Evolutionary conservation across 2,329 filamentous ascomycete genomes (phyloP), one percentile per base, ranked within the genome.

Genomic region (Rachicladosporium sp.): DNA sequence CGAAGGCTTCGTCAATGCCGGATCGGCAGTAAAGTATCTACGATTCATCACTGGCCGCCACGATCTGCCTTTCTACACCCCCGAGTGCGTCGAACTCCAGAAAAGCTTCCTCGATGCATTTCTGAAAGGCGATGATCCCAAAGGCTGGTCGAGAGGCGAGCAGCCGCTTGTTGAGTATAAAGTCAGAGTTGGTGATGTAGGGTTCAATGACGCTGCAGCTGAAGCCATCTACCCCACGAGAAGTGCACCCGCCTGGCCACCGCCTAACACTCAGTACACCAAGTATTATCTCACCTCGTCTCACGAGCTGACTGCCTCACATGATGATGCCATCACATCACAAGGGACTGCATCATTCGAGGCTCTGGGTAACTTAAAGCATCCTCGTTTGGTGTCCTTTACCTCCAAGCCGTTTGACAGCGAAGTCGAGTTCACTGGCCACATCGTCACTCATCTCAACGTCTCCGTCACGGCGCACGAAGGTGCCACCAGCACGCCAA

Each of bases 31-130:
- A 44, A 84, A 84, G 55, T 85, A 79, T 47, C 65, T 84, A 0
- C 71, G 79, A 5, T 75, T 82, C 54, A 79, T 83, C 51, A 77
- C 73, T 1, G 80, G 80, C 2, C 69, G 80, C 0, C 80, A 85
- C 45, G 80, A 84, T 49, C 63, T 84, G 2, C 80, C 80, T 0
- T 83, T 84, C 54, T 85, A 82, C 59, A 82, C 82, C 52, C 57
- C 70, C 1, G 74, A 82, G 35, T 76, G 82, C 45, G 78, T 81
- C 0, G 74, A 80, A 43, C 49, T 84, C 0, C 80, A 84, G 51
- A 67, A 65, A 35, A 74, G 71, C 46, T 85, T 85, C 54, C 61
- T 84, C 0, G 76, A 82, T 43, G 79, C 79, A 0, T 85, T 85
- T 51, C 66, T 85, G 29, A 83, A 82, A 48, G 74, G 67, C 1